Evolutionary conservation across 169 alveolate genomes (phyloP), one percentile per base, ranked within the genome.

Genomic region (Plasmodium coatneyi): DNA sequence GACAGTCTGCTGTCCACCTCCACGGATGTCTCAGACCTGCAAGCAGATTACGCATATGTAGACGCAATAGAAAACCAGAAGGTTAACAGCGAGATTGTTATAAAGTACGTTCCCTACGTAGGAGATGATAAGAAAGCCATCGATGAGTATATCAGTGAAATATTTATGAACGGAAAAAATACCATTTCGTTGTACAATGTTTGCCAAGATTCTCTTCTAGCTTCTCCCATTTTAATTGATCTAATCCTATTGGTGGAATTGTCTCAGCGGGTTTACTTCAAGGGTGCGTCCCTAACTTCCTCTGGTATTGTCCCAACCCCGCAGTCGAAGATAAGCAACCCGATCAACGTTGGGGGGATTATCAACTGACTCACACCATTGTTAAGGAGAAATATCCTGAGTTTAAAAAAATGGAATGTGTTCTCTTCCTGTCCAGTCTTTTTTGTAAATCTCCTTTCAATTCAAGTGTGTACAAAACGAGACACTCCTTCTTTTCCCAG

Each of bases 51-150:
- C 43, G 71, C 56, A 25, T 79, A 89, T 79, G 71, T 52, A 3
- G 94, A 89, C 16, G 71, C 32, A 16, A 66, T 89, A 19, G 94
- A 89, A 25, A 89, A 89, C 19, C 94, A 89, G 71, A 89, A 89
- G 32, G 94, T 89, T 1, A 89, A 89, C 22, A 89, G 94, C 46
- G 94, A 89, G 60, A 98, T 97, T 41, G 98, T 98, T 4, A 98
- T 98, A 79, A 97, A 97, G 93, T 98, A 97, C 92, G 97, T 97
- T 22, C 99, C 99, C 10, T 96, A 96, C 82, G 98, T 98, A 16
- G 99, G 99, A 72, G 99, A 98, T 87, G 95, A 97, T 56, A 98
- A 98, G 95, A 96, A 98, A 87, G 99, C 99, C 80, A 95, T 98
- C 82, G 99, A 97, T 95, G 99, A 98, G 95, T 98, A 97, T 95